These are phyloP conservation scores for Capsella bursapastoris DNA, from an alignment of 345 rosid genomes.

Conservation along the genomic window DNA sequence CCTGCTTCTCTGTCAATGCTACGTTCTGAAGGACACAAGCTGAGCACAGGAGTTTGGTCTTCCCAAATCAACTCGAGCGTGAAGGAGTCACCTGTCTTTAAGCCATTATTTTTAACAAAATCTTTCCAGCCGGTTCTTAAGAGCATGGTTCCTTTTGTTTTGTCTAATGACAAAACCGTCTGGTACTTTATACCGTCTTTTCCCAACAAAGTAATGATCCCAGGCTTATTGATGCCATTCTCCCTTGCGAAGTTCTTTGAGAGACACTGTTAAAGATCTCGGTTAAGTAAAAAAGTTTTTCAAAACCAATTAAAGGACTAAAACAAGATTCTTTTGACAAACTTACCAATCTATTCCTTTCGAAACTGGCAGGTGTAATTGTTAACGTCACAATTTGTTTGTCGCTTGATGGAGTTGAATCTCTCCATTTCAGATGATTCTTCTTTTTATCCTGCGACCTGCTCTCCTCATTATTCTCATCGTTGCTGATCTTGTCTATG, in stretches of 20 bases:
- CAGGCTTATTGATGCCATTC: slow-evolving; percentile 12
- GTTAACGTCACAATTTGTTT: slow-evolving; percentile 7
- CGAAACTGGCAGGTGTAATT: background rate
- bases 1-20: background rate
- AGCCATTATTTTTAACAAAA: slow-evolving; percentile 23
- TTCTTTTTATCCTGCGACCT: background rate
- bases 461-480: background rate
- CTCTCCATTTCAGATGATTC: background rate
- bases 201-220: background rate
- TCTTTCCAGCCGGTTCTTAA: slow-evolving; percentile 25
- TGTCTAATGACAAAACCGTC: background rate
- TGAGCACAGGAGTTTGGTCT: slow-evolving; percentile 6
- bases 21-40: background rate
- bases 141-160: background rate
- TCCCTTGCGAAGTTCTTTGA: background rate
- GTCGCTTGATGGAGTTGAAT: slow-evolving; percentile 21
- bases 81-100: slow-evolving; percentile 18
- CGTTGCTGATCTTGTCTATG: background rate
- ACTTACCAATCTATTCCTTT: background rate
- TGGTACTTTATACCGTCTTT: background rate
- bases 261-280: background rate
- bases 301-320: background rate
- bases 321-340: background rate
- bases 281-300: background rate
- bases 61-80: slow-evolving; percentile 17